Conservation (phyloP, 345 rosid species). For the Erysimum cheiranthoides region DNA sequence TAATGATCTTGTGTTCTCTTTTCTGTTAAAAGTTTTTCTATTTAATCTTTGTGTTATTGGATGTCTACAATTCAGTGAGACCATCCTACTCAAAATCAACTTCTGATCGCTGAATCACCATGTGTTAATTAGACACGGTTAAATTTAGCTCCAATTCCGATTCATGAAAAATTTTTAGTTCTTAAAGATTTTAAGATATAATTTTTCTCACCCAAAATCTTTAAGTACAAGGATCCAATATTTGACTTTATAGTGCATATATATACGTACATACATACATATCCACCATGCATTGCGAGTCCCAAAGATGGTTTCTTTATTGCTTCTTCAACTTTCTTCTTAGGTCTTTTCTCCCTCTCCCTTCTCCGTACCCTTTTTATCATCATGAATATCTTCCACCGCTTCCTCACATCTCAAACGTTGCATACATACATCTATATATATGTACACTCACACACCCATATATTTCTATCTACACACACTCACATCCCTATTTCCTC, state of each 20-base stretch:
- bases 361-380: slow-evolving; percentile 40
- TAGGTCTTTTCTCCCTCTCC: slow-evolving; percentile 26
- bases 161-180: background rate
- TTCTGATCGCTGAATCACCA: background rate
- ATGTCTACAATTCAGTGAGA: background rate
- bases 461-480: slow-evolving; percentile 22
- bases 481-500: slow-evolving; percentile 27
- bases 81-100: background rate
- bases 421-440: slow-evolving; percentile 38
- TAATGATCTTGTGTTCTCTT: background rate
- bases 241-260: slow-evolving; percentile 28
- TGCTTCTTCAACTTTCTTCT: slow-evolving; percentile 40
- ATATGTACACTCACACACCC: slow-evolving; percentile 35
- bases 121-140: background rate
- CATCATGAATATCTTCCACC: slow-evolving; percentile 44
- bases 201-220: slow-evolving; percentile 7
- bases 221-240: slow-evolving; percentile 9
- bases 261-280: background rate
- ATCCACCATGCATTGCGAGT: slow-evolving; percentile 43
- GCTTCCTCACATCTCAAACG: slow-evolving; percentile 59
- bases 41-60: background rate
- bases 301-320: slow-evolving; percentile 51
- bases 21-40: no score
- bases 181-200: background rate
- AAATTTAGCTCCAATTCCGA: background rate